Evolutionary conservation across 2,329 filamentous ascomycete genomes (phyloP), one percentile per base, ranked within the genome.

Genomic region (Colletotrichum eleusines): DNA sequence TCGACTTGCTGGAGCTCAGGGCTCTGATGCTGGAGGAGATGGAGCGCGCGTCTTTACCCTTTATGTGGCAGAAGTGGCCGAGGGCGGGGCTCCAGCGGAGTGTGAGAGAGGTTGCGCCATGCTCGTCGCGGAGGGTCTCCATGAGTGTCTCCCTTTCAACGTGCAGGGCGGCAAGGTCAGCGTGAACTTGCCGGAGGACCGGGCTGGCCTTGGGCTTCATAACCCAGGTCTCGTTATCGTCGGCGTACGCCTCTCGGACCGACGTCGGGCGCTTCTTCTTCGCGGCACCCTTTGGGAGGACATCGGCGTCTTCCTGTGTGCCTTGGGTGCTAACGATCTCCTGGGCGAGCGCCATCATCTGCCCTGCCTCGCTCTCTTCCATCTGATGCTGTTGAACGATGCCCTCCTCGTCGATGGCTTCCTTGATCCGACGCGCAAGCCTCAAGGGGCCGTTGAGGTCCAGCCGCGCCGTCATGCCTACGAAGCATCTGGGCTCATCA

Each of bases 401-500:
- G 0, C 94, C 94, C 73, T 98, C 95, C 81, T 98, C 96, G 76
- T 99, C 96, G 69, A 99, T 97, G 5, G 95, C 91, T 3, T 88
- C 84, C 60, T 88, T 83, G 69, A 99, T 97, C 28, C 87, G 88
- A 28, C 84, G 81, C 2, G 95, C 93, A 5, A 98, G 87, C 51
- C 88, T 85, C 14, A 84, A 82, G 0, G 94, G 93, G 2, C 89
- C 88, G 16, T 88, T 84, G 26, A 98, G 84, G 64, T 89, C 85
- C 53, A 96, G 89, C 8, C 91, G 88, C 26, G 79, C 80, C 3
- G 86, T 77, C 68, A 93, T 78, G 50, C 78, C 74, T 60, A 79
- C 68, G 3, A 89, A 79, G 69, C 84, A 86, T 14, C 77, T 74
- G 14, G 66, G 53, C 9, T 62, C 48, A 63, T 74, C 64, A 12